Conservation (phyloP, 176 grass and related monocot species). For the Lolium rigidum region DNA sequence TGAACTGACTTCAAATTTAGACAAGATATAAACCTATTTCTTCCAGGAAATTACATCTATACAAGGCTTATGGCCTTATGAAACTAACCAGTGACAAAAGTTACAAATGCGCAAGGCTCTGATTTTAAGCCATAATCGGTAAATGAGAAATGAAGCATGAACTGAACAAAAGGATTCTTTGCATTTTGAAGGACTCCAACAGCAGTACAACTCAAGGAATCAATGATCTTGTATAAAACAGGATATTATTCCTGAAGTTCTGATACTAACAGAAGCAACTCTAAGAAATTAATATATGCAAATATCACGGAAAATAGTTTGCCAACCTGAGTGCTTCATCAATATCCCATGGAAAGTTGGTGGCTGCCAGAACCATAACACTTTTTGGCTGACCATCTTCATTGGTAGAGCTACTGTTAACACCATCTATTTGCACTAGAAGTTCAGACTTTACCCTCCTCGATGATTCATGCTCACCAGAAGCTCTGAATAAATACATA, state of each 20-base stretch:
- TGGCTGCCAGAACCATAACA: conserved; percentile 96
- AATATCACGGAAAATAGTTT: conserved; percentile 23
- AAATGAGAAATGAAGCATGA: not conserved
- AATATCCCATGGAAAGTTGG: conserved; percentile 98
- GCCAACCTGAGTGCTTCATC: conserved; percentile 93
- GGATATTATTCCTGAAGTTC: not conserved
- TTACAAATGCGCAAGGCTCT: conserved; percentile 16
- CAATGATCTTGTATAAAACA: conserved; percentile 12
- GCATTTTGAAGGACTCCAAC: not conserved
- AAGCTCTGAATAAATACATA: conserved; percentile 62
- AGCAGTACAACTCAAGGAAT: conserved; percentile 34
- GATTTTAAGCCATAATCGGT: not conserved
- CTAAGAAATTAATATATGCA: conserved; percentile 31
- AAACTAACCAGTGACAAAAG: not conserved
- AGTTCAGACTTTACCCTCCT: conserved; percentile 99
- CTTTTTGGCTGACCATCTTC: conserved; percentile 94
- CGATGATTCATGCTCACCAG: conserved; percentile 98
- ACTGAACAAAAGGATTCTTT: not conserved
- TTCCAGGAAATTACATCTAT: conserved; percentile 23
- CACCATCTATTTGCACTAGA: conserved; percentile 96
- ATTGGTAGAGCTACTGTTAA: conserved; percentile 81
- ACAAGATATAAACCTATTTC: conserved; percentile 15
- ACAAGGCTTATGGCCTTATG: conserved; percentile 3
- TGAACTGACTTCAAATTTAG: not conserved
- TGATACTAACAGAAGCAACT: conserved; percentile 15